phyloP scores from a whole-genome alignment of 2,329 filamentous ascomycete species.

The Torrubiella hemipterigena region DNA sequence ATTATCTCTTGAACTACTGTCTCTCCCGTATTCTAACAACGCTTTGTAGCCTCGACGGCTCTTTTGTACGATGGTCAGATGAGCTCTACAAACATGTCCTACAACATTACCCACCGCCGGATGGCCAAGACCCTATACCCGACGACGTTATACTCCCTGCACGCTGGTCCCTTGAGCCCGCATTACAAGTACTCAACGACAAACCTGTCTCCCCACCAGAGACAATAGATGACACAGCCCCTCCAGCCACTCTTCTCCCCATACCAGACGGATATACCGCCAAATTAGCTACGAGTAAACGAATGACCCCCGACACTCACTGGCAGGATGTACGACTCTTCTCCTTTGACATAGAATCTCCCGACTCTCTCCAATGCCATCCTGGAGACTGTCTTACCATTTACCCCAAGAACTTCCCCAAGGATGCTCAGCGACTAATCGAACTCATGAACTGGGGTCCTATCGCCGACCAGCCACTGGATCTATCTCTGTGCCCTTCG shows the following conservation, averaged over 20 bases:
- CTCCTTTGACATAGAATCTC: constrained; percentile 36
- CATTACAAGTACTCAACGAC: constrained; percentile 7
- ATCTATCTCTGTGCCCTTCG: constrained; percentile 26
- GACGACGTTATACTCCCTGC: constrained; percentile 64
- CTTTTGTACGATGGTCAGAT: constrained; percentile 66
- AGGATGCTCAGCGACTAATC: constrained; percentile 70
- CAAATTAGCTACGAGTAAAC: constrained; percentile 50
- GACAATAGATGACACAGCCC: constrained; percentile 10
- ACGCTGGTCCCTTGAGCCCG: constrained; percentile 38
- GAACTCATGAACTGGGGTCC: constrained; percentile 65
- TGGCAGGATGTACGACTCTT: constrained; percentile 91
- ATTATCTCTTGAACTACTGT: neutral
- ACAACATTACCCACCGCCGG: constrained; percentile 55
- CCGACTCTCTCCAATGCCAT: constrained; percentile 24
- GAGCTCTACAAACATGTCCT: constrained; percentile 56
- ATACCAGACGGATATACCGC: constrained; percentile 46
- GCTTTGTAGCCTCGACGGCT: constrained; percentile 58
- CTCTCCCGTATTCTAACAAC: neutral
- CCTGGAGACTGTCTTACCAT: constrained; percentile 76
- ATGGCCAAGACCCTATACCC: constrained; percentile 57
- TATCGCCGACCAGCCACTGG: constrained; percentile 59
- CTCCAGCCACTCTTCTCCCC: constrained; percentile 30
- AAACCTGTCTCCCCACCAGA: neutral
- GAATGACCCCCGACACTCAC: constrained; percentile 64
- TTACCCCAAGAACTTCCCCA: constrained; percentile 75